Evolutionary conservation across 768 basidiomycete genomes (phyloP).

Genomic region (Auricularia sp.): DNA sequence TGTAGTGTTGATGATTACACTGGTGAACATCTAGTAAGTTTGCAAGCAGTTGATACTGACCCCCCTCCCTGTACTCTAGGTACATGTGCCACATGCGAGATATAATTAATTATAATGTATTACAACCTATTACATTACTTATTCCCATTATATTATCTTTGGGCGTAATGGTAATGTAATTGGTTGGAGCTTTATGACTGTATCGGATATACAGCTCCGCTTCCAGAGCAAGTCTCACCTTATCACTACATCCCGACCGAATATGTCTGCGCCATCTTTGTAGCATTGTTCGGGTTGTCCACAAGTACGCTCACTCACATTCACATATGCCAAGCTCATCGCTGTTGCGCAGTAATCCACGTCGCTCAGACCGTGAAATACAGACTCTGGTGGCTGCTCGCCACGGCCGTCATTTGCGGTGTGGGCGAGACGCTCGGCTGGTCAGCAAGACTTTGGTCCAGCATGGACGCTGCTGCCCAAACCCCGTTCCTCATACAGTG

Average conservation of each 20-base stretch:
- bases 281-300: neutral
- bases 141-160: too few species aligned
- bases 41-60: too few species aligned
- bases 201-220: too few species aligned
- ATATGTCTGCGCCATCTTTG: neutral
- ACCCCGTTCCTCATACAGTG: conserved; percentile 36
- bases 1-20: too few species aligned
- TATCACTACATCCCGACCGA: neutral
- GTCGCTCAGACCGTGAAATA: conserved; percentile 33
- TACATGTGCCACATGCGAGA: too few species aligned
- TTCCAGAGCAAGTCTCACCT: neutral
- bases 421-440: conserved; percentile 46
- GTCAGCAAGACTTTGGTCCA: conserved; percentile 48
- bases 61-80: too few species aligned
- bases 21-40: too few species aligned
- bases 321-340: neutral
- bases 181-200: too few species aligned
- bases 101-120: too few species aligned
- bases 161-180: too few species aligned
- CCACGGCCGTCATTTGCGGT: conserved; percentile 39
- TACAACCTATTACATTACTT: too few species aligned
- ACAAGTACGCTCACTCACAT: neutral
- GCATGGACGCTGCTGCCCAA: conserved; percentile 11
- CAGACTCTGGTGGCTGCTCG: conserved; percentile 43
- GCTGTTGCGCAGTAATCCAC: conserved; percentile 32